Conservation (phyloP, 2,329 filamentous ascomycete species). For the Gyromitra esculenta region DNA sequence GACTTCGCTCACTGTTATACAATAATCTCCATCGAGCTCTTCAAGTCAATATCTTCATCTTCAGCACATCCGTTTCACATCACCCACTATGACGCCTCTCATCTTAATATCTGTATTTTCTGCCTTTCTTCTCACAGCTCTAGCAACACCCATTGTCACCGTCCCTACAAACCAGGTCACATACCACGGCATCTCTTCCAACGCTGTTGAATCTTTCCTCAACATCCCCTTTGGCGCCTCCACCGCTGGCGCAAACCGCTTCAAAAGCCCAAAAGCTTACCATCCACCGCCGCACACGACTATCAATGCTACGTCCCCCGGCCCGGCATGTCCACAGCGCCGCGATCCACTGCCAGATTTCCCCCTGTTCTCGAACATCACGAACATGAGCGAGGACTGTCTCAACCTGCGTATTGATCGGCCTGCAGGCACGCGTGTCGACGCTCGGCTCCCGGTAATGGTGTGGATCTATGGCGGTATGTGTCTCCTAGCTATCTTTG, state of each 20-base stretch:
- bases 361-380: not conserved
- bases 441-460: slow-evolving; percentile 62
- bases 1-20: not conserved
- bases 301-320: not conserved
- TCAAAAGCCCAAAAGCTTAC: not conserved
- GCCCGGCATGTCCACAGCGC: slow-evolving; percentile 7
- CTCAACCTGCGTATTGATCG: slow-evolving; percentile 26
- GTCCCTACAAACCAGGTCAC: not conserved
- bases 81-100: not conserved
- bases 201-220: not conserved
- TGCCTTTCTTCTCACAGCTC: not conserved
- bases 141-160: slow-evolving; percentile 3
- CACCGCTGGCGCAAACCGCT: not conserved
- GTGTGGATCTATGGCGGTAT: slow-evolving; percentile 65
- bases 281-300: not conserved
- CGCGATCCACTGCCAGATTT: not conserved
- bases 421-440: not conserved
- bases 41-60: not conserved
- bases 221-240: slow-evolving; percentile 8
- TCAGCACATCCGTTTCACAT: not conserved
- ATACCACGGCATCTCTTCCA: not conserved
- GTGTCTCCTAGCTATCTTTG: slow-evolving; percentile 59
- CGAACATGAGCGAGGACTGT: slow-evolving; percentile 27
- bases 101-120: not conserved
- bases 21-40: not conserved